Percentiles rank a stretch among this genome's conserved stretches.
Conservation (phyloP, 2,329 filamentous ascomycete genomes). For the Hymenoscyphus infarciens region DNA sequence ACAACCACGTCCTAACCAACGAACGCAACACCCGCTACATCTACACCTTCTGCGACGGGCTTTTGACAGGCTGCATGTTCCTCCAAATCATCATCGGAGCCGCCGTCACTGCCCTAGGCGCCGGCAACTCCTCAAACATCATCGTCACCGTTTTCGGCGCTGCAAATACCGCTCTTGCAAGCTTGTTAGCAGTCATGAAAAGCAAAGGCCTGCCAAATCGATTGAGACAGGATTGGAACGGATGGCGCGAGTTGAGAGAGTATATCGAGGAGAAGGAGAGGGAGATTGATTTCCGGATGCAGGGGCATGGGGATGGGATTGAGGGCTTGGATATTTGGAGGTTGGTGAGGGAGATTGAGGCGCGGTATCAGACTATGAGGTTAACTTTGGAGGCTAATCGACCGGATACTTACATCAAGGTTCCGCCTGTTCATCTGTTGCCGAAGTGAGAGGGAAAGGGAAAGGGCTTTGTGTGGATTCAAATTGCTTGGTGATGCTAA, state of each 20-base stretch:
- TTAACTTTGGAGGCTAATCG: constrained; percentile 41
- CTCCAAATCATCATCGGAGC: constrained; percentile 46
- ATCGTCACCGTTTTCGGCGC: constrained; percentile 56
- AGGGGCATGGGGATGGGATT: constrained; percentile 41
- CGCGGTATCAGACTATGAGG: constrained; percentile 43
- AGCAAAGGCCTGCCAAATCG: constrained; percentile 47
- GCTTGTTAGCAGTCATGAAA: constrained; percentile 53
- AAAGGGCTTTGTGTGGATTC: not conserved
- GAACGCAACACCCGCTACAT: constrained; percentile 34
- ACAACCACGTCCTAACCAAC: constrained; percentile 36
- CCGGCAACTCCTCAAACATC: constrained; percentile 44
- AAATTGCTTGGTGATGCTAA: not conserved
- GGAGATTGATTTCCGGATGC: constrained; percentile 37
- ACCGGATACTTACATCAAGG: constrained; percentile 38
- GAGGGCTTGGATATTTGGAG: constrained; percentile 31
- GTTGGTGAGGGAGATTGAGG: constrained; percentile 19
- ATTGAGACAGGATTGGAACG: constrained; percentile 43
- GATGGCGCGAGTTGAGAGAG: constrained; percentile 45
- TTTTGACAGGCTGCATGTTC: constrained; percentile 44
- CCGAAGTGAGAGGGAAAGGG: not conserved
- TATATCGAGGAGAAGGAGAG: constrained; percentile 49
- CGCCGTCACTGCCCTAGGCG: constrained; percentile 45
- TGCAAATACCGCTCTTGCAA: constrained; percentile 59
- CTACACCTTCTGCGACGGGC: constrained; percentile 34
- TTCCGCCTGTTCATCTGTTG: constrained; percentile 7